Percentiles rank a stretch among this genome's conserved stretches.
These are phyloP conservation scores for Pisolithus orientalis DNA, from an alignment of 768 basidiomycete species.

Conservation along the genomic window DNA sequence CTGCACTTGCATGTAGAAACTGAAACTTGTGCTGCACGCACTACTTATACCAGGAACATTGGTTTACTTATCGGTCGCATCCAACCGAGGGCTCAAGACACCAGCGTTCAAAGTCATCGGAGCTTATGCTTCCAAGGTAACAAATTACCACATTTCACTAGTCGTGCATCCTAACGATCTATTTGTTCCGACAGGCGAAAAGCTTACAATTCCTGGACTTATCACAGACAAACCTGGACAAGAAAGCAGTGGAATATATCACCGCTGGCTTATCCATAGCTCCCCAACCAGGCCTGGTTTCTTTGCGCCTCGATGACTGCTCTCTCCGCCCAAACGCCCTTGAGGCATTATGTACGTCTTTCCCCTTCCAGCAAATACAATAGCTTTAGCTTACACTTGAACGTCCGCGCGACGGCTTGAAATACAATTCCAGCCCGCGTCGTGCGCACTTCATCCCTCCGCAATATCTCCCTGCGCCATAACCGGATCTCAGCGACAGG, in stretches of 20 bases:
- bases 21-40: conserved; percentile 88
- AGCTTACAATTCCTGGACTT: conserved; percentile 83
- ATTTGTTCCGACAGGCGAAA: conserved; percentile 47
- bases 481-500: conserved; percentile 83
- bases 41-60: conserved; percentile 79
- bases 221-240: conserved; percentile 81
- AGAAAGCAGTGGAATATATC: conserved; percentile 77
- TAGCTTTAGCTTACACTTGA: background rate
- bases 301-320: conserved; percentile 87
- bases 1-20: conserved; percentile 37
- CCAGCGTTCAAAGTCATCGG: conserved; percentile 75
- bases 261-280: conserved; percentile 53
- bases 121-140: conserved; percentile 70
- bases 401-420: background rate
- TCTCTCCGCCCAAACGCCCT: conserved; percentile 63
- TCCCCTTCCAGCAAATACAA: background rate
- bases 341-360: conserved; percentile 68
- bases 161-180: background rate
- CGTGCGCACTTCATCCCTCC: conserved; percentile 75
- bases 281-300: conserved; percentile 47
- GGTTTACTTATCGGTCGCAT: conserved; percentile 78
- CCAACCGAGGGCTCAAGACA: conserved; percentile 75
- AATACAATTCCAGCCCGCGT: conserved; percentile 52
- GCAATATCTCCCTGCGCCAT: conserved; percentile 84
- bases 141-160: background rate